Percentiles rank a stretch among this genome's conserved stretches.
Conservation (phyloP, 495 filamentous ascomycete species). For the Podospora pseudocomata region DNA sequence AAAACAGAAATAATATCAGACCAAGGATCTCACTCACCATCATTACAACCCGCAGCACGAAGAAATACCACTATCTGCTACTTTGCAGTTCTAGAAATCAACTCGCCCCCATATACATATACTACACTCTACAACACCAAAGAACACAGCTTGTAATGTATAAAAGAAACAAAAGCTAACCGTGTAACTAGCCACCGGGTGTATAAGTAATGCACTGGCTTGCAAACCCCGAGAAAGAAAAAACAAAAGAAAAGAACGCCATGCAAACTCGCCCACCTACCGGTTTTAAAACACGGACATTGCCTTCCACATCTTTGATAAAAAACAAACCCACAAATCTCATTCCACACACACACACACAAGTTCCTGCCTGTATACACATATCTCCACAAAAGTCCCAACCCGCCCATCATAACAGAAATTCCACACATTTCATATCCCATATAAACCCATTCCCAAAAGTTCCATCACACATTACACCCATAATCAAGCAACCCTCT, state of each 20-base stretch:
- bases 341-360: neutral
- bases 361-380: neutral
- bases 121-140: neutral
- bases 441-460: neutral
- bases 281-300: neutral
- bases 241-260: neutral
- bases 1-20: too few species aligned
- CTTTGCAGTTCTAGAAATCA: too few species aligned
- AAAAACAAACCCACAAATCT: neutral
- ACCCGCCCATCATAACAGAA: neutral
- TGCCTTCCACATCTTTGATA: neutral
- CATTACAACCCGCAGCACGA: too few species aligned
- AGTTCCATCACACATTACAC: neutral
- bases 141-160: neutral
- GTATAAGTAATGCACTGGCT: neutral
- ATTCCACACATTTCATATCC: slow-evolving; percentile 2
- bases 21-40: too few species aligned
- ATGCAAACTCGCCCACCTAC: neutral
- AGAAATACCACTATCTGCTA: too few species aligned
- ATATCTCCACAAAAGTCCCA: neutral
- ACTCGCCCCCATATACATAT: neutral
- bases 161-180: neutral
- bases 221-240: neutral
- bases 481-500: slow-evolving; percentile 47
- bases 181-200: neutral